A percentile compares a stretch with the other conserved stretches of the same genome.
These are phyloP conservation scores for Phaeotremella fagi DNA, from an alignment of 768 basidiomycete genomes.

Conservation along the genomic window DNA sequence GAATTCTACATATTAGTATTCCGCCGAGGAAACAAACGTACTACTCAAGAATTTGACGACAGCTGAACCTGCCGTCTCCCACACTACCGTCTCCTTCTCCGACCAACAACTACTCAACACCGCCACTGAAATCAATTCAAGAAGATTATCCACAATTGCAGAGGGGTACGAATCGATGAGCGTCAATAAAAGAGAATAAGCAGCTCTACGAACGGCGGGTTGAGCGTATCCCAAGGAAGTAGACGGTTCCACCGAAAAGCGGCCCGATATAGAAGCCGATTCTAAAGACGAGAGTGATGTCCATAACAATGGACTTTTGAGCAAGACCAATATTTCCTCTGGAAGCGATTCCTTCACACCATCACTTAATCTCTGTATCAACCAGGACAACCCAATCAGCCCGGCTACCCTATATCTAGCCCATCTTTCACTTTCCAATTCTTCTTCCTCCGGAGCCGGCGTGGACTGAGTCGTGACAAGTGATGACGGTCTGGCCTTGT, in stretches of 20 bases:
- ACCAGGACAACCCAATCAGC: constrained; percentile 38
- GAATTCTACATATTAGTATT: constrained; percentile 53
- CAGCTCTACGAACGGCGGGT: constrained; percentile 66
- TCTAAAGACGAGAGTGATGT: constrained; percentile 60
- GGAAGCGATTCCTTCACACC: not conserved
- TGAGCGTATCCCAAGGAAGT: constrained; percentile 59
- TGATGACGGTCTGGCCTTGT: constrained; percentile 7
- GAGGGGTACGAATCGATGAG: constrained; percentile 55
- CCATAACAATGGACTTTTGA: constrained; percentile 52
- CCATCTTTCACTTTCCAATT: constrained; percentile 19
- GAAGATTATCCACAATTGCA: constrained; percentile 40
- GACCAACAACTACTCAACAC: constrained; percentile 51
- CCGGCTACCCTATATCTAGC: constrained; percentile 36
- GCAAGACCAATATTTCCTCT: constrained; percentile 17
- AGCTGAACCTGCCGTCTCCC: constrained; percentile 64
- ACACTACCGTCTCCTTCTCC: constrained; percentile 68
- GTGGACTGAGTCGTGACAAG: not conserved
- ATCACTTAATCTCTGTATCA: constrained; percentile 26
- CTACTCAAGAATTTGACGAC: constrained; percentile 68
- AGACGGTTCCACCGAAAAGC: not conserved
- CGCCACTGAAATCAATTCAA: constrained; percentile 54
- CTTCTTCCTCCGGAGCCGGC: constrained; percentile 15
- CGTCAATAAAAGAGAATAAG: constrained; percentile 59
- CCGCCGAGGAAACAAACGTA: constrained; percentile 43
- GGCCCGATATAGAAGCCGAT: constrained; percentile 33